These are phyloP conservation scores for Cucurbita pepo DNA, from an alignment of 306 rosid genomes.

Conservation along the genomic window DNA sequence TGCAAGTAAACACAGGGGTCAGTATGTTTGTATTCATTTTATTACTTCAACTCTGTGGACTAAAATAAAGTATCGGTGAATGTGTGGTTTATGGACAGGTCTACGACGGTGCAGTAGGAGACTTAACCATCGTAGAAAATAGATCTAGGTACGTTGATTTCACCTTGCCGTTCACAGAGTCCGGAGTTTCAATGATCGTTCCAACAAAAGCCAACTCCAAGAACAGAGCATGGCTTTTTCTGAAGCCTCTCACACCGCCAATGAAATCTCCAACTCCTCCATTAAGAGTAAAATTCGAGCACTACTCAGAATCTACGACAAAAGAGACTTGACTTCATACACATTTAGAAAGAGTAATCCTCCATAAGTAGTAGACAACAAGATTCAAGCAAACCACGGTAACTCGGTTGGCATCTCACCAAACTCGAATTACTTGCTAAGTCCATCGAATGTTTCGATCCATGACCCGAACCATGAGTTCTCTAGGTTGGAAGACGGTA, in stretches of 20 bases:
- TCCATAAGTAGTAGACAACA: not conserved
- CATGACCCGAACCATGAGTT: not conserved
- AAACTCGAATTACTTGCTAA: not conserved
- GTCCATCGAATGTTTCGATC: not conserved
- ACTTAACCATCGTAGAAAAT: conserved; percentile 20
- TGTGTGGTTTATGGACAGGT: conserved; percentile 14
- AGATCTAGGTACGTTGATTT: conserved; percentile 44
- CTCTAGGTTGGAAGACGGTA: not conserved
- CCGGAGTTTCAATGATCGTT: conserved; percentile 52
- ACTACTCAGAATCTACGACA: conserved; percentile 10
- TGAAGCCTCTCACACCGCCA: conserved; percentile 27
- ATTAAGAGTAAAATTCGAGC: conserved; percentile 11
- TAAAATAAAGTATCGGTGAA: too few species aligned
- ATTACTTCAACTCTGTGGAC: too few species aligned
- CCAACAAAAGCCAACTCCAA: conserved; percentile 15
- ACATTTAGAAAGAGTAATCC: conserved; percentile 20
- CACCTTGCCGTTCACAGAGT: conserved; percentile 39
- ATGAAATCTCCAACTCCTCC: not conserved
- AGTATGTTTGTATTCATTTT: not conserved
- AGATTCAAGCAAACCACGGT: not conserved
- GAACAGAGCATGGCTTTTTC: conserved; percentile 41
- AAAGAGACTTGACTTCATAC: conserved; percentile 22
- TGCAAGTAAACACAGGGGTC: conserved; percentile 35
- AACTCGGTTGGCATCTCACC: conserved; percentile 9
- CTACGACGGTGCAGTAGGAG: conserved; percentile 27